Evolutionary conservation across 768 basidiomycete species (phyloP).

Genomic region (Lactarius psammicola): DNA sequence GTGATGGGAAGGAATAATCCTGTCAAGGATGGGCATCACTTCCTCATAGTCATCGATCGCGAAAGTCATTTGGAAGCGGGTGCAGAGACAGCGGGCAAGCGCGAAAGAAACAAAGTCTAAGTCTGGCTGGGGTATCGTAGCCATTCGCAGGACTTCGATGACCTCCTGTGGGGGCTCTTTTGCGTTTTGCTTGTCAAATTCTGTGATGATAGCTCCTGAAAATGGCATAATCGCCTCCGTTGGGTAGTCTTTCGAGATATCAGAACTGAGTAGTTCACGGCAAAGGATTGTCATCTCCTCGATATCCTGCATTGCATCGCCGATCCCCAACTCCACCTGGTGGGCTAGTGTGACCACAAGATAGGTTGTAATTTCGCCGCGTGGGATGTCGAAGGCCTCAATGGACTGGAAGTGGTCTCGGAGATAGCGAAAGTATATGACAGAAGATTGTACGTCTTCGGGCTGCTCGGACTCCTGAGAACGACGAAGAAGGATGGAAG

Average conservation of each 20-base stretch:
- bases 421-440: slow-evolving; percentile 4
- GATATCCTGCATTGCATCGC: neutral
- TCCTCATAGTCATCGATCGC: slow-evolving; percentile 6
- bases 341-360: neutral
- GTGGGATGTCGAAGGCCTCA: neutral
- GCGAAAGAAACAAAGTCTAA: neutral
- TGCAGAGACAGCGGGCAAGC: neutral
- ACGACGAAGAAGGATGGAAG: neutral
- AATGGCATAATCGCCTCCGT: neutral
- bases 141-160: neutral
- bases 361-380: neutral
- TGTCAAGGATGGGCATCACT: neutral
- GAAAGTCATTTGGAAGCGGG: neutral
- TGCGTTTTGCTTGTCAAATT: neutral
- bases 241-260: neutral
- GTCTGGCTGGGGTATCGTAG: neutral
- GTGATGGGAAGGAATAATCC: neutral
- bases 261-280: neutral
- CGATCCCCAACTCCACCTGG: neutral
- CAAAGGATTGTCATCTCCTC: slow-evolving; percentile 3
- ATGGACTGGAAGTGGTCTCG: neutral
- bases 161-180: neutral
- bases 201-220: too few relatives aligned
- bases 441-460: neutral
- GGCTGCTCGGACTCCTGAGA: neutral